Evolutionary conservation across 2,329 filamentous ascomycete genomes (phyloP).

Genomic region (Lithohypha guttulata): DNA sequence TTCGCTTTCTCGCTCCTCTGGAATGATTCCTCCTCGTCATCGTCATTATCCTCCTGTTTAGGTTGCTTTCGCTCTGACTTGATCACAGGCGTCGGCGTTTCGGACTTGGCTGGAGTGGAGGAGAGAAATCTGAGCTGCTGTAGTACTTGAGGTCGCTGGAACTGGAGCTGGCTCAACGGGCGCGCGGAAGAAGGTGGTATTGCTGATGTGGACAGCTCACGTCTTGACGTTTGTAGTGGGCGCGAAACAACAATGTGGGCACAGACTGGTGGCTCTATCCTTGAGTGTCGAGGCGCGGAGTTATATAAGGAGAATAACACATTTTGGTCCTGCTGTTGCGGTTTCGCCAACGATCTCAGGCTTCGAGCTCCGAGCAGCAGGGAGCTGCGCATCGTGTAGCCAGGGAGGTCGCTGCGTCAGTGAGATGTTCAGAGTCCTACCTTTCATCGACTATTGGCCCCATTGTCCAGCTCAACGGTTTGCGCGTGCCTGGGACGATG

Average conservation of each 20-base stretch:
- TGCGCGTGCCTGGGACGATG: too few species aligned
- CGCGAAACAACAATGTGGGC: too few species aligned
- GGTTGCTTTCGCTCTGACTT: constrained; percentile 20
- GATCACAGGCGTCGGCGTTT: constrained; percentile 18
- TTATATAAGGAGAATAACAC: constrained; percentile 21
- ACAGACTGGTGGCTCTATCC: constrained; percentile 13
- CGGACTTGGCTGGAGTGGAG: constrained; percentile 10
- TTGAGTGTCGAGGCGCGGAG: constrained; percentile 20
- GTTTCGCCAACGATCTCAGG: constrained; percentile 15
- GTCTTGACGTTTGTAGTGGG: too few species aligned
- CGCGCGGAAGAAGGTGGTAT: background rate
- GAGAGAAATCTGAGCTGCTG: constrained; percentile 15
- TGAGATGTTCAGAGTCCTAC: too few species aligned
- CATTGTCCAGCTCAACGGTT: too few species aligned
- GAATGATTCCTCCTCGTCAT: constrained; percentile 41
- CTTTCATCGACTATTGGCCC: too few species aligned
- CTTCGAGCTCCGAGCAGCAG: constrained; percentile 26
- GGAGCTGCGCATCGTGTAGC: constrained; percentile 33
- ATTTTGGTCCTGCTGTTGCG: constrained; percentile 19
- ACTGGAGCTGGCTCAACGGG: background rate
- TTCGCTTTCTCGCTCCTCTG: constrained; percentile 70
- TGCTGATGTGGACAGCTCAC: too few species aligned
- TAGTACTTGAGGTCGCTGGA: constrained; percentile 1
- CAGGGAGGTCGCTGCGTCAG: too few species aligned
- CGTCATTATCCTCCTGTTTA: constrained; percentile 44